Evolutionary conservation across 2,329 filamentous ascomycete species (phyloP).

Genomic region (Microdochium nivale): DNA sequence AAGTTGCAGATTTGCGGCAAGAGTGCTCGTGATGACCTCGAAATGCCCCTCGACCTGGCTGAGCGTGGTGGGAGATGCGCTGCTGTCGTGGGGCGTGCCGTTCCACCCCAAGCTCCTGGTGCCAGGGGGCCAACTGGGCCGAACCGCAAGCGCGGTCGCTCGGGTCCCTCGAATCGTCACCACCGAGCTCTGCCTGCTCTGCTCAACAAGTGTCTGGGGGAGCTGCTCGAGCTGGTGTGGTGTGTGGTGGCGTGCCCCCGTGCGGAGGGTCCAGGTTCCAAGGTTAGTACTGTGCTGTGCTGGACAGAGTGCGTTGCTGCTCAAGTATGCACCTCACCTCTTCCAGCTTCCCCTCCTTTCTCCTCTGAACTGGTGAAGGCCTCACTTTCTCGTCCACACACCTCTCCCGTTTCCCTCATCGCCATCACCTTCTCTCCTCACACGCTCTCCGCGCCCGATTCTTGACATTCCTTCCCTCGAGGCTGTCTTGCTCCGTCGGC

Average conservation of each 20-base stretch:
- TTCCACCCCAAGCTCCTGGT: too few species aligned
- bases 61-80: background rate
- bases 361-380: background rate
- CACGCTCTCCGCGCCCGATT: constrained; percentile 1
- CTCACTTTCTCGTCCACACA: background rate
- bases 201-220: too few species aligned
- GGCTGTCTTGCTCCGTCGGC: background rate
- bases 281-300: background rate
- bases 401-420: background rate
- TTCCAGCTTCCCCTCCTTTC: constrained; percentile 4
- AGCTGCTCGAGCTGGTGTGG: background rate
- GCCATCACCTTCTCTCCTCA: constrained; percentile 2
- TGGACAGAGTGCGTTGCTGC: too few species aligned
- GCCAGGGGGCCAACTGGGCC: background rate
- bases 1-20: too few species aligned
- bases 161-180: background rate
- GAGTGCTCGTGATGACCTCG: background rate
- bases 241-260: too few species aligned
- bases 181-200: background rate
- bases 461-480: background rate
- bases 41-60: background rate
- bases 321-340: too few species aligned
- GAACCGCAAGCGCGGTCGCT: background rate
- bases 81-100: background rate
- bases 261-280: too few species aligned